Percentiles rank a stretch among this genome's conserved stretches.
Conservation (phyloP, 768 basidiomycete genomes). For the Phaeotremella fagi region DNA sequence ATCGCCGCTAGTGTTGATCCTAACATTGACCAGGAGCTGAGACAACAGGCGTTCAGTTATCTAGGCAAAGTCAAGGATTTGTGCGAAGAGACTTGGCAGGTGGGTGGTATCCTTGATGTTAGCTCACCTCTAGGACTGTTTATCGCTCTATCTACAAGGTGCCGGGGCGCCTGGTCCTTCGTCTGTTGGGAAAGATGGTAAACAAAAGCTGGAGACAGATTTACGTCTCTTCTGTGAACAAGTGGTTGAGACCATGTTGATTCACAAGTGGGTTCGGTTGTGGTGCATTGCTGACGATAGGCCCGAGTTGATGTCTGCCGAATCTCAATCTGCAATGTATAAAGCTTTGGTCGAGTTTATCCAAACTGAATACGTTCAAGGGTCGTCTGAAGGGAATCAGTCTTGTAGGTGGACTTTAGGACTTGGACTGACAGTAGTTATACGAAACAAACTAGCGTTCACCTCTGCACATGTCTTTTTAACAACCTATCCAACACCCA, state of each 20-base stretch:
- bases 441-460: constrained; percentile 70
- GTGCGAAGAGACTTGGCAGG: constrained; percentile 65
- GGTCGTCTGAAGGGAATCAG: constrained; percentile 73
- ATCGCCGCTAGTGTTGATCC: constrained; percentile 72
- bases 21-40: constrained; percentile 53
- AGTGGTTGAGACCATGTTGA: constrained; percentile 46
- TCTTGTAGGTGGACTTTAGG: constrained; percentile 59
- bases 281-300: too few species aligned
- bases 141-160: constrained; percentile 48
- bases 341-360: constrained; percentile 76
- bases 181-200: constrained; percentile 44
- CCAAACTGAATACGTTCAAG: constrained; percentile 79
- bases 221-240: constrained; percentile 47
- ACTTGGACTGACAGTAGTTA: constrained; percentile 54
- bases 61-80: constrained; percentile 72
- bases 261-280: constrained; percentile 48
- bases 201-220: constrained; percentile 43
- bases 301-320: constrained; percentile 34
- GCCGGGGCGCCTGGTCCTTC: constrained; percentile 43
- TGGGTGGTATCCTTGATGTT: too few species aligned
- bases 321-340: constrained; percentile 53
- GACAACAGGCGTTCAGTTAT: constrained; percentile 82
- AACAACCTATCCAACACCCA: constrained; percentile 35
- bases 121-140: constrained; percentile 44
- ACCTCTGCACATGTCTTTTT: constrained; percentile 48